Evolutionary conservation across 2,329 filamentous ascomycete genomes (phyloP).

Genomic region (Calonectria naviculata): DNA sequence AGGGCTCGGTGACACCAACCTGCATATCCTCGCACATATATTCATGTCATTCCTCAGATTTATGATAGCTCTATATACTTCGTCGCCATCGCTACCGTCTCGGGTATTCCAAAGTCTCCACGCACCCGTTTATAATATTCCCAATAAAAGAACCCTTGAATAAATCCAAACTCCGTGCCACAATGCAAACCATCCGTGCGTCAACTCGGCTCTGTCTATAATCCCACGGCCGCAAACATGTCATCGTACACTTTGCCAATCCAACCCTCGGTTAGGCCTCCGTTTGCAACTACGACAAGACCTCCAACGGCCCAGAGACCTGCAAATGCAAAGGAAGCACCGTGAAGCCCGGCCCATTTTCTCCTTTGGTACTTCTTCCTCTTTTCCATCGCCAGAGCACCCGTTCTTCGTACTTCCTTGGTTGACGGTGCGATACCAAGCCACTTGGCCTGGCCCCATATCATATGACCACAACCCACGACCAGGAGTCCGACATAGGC

Average conservation of each 20-base stretch:
- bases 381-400: constrained; percentile 58
- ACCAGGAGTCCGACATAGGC: constrained; percentile 77
- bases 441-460: constrained; percentile 90
- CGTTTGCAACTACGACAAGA: constrained; percentile 80
- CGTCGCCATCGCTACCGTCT: constrained; percentile 15
- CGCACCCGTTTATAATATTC: constrained; percentile 25
- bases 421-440: constrained; percentile 71
- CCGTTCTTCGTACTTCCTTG: constrained; percentile 56
- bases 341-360: constrained; percentile 79
- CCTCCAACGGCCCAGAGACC: constrained; percentile 85
- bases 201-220: constrained; percentile 33
- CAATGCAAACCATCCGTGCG: constrained; percentile 15
- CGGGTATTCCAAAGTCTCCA: constrained; percentile 38
- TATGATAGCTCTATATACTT: not conserved
- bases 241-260: constrained; percentile 83
- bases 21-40: not conserved
- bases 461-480: constrained; percentile 79
- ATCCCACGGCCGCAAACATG: constrained; percentile 55
- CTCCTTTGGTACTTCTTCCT: constrained; percentile 67
- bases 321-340: constrained; percentile 65
- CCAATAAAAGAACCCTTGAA: constrained; percentile 28
- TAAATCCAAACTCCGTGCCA: constrained; percentile 36
- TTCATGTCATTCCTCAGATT: not conserved
- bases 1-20: not conserved
- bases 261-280: constrained; percentile 79